Base-by-base conservation (phyloP, 768 basidiomycete species). In the Serendipita sp. region DNA sequence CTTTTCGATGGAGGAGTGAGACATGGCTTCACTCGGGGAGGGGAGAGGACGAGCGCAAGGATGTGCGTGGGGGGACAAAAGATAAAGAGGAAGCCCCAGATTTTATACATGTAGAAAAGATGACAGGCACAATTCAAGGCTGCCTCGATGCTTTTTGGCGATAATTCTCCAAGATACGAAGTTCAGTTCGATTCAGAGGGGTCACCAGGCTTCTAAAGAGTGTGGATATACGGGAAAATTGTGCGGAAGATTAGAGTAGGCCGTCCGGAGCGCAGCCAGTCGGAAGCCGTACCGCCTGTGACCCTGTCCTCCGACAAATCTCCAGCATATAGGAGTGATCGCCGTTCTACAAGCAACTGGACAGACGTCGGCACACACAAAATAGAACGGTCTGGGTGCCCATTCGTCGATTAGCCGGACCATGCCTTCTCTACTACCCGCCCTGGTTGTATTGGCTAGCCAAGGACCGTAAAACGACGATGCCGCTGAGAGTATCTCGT, bases 1-100 rank as follows among this genome's bases (percentile, higher is more conserved):
- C 56, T 60, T 60, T 37, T 60, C 56, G 28, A 60, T 38, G n/a
- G 56, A 60, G 35, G 56, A 60, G 34, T 60, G 56, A 37, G 56
- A 60, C 56, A 60, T 60, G 10, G 48, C n/a, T 28, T 34, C 56
- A 11, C 56, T 60, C 16, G 28, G 56, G 56, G 41, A 7, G 41
- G 41, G 41, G 41, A 3, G 56, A 60, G 48, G n/a, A 51, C 8
- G 48, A 51, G 48, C 48, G 48, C n/a, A 51, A 51, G 2, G n/a
- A 51, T 32, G 48, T 51, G 48, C 48, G 41, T 41, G 5, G 41
- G 41, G 41, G 41, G 41, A 41, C 13, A 7, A 32, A 51, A 51
- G 48, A 51, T 51, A 51, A 51, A 5, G 7, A 32, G 48, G n/a
- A 32, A 51, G 48, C 30, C 30, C 13, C 8, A 51, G 18, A 8